These are phyloP conservation scores for Isabelozyma rhagii DNA, from an alignment of 805 yeast genomes.

Conservation along the genomic window DNA sequence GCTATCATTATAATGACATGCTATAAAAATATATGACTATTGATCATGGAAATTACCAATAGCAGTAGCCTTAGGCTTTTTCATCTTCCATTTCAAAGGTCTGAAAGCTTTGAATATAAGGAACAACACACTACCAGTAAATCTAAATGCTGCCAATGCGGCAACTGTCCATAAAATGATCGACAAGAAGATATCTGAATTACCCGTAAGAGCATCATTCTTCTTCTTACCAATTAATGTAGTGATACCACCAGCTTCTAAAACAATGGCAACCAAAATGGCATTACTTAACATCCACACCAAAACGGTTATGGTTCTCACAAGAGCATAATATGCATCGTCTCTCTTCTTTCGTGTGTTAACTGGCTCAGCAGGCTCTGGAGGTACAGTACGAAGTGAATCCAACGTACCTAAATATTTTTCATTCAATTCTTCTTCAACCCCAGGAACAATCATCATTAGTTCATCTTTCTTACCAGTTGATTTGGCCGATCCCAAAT, in stretches of 20 bases:
- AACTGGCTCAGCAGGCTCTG: slow-evolving; percentile 15
- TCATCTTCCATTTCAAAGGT: slow-evolving; percentile 39
- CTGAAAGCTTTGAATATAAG: slow-evolving; percentile 38
- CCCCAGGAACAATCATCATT: slow-evolving; percentile 59
- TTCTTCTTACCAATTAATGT: slow-evolving; percentile 30
- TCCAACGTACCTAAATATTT: slow-evolving; percentile 65
- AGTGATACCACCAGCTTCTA: slow-evolving; percentile 77
- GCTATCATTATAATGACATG: no score
- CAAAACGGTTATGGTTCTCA: slow-evolving; percentile 85
- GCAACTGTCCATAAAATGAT: slow-evolving; percentile 94
- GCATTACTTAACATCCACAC: slow-evolving; percentile 88
- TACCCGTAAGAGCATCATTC: slow-evolving; percentile 28
- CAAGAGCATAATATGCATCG: slow-evolving; percentile 83
- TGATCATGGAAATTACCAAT: not conserved
- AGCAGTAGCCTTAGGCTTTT: slow-evolving; percentile 11
- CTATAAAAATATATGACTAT: not conserved
- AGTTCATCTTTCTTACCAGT: slow-evolving; percentile 35
- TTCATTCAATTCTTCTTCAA: slow-evolving; percentile 70
- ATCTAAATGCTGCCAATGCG: slow-evolving; percentile 78
- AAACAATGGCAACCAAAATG: slow-evolving; percentile 74
- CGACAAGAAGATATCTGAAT: slow-evolving; percentile 69
- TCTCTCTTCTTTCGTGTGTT: slow-evolving; percentile 33
- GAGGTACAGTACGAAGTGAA: slow-evolving; percentile 44
- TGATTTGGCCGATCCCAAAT: slow-evolving; percentile 79
- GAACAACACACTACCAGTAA: slow-evolving; percentile 69